Evolutionary conservation across 768 basidiomycete genomes (phyloP), one percentile per base, ranked within the genome.

Genomic region (Termitomyces sp.): DNA sequence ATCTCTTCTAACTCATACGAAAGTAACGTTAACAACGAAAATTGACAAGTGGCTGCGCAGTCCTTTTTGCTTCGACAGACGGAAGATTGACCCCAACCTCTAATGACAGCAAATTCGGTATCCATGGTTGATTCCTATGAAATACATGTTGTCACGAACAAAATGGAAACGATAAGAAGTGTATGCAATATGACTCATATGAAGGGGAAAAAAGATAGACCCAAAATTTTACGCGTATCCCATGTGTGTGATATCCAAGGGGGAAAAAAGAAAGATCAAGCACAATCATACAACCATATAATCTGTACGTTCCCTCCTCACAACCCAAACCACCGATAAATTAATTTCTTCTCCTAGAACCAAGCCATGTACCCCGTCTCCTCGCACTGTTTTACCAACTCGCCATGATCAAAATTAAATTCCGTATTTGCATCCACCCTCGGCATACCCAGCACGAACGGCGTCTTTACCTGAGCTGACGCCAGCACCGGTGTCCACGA

Each of bases 311-410:
- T 53, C 18, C 26, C 30, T 20, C 51, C 51, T 40, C 26, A n/a
- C 10, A 20, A 45, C 4, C 13, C 16, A 18, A 46, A 46, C n/a
- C 44, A 33, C 14, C 33, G 4, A 35, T 35, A 32, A 46, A 33
- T 26, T 26, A 35, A 20, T 32, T n/a, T 22, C 30, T n/a, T 5
- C n/a, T 22, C 33, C 69, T 72, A 86, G 64, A 86, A 86, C 85
- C 85, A 86, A 24, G 84, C 83, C 85, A 86, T 86, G 66, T 83
- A 86, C 56, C 81, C 82, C 36, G 83, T 85, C 62, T 80, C 83
- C 62, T 81, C 81, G 58, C 82, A 70, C 47, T 80, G 78, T 47
- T 75, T 80, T 59, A 53, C 38, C n/a, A 86, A 65, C 22, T 82
- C 84, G 5, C 85, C 85, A 63, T 84, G 76, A 59, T 85, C 84